Percentiles rank a stretch among this genome's conserved stretches.
Conservation (phyloP, 768 basidiomycete genomes). For the Porpolomopsis calyptriformis region DNA sequence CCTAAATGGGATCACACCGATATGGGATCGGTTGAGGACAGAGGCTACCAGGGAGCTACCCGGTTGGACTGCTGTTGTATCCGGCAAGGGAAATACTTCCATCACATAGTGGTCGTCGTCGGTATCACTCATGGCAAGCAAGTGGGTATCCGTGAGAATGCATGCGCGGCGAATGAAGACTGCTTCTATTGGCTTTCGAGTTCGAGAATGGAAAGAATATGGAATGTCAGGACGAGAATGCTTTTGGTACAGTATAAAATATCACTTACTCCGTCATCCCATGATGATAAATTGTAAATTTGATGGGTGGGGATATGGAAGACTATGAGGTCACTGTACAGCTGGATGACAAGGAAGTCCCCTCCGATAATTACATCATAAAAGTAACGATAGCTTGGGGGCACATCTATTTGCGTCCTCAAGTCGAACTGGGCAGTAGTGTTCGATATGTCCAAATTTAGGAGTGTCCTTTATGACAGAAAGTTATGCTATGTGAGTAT, state of each 20-base stretch:
- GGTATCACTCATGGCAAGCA: too few species aligned
- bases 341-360: background rate
- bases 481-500: background rate
- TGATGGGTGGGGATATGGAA: background rate
- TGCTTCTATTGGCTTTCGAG: background rate
- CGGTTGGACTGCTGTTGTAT: too few species aligned
- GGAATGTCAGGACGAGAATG: background rate
- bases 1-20: too few species aligned
- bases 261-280: background rate
- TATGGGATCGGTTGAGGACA: too few species aligned
- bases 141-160: background rate
- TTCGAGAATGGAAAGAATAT: too few species aligned
- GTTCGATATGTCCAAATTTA: background rate
- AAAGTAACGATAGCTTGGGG: background rate
- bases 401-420: background rate
- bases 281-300: background rate
- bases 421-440: background rate
- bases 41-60: too few species aligned
- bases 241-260: background rate
- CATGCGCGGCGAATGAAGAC: background rate
- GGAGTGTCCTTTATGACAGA: background rate
- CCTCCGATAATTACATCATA: background rate
- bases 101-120: too few species aligned
- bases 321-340: background rate
- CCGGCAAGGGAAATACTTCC: background rate